Conservation (phyloP, 192 early-diverging fungal genomes). For the Lobulomyces angularis region DNA sequence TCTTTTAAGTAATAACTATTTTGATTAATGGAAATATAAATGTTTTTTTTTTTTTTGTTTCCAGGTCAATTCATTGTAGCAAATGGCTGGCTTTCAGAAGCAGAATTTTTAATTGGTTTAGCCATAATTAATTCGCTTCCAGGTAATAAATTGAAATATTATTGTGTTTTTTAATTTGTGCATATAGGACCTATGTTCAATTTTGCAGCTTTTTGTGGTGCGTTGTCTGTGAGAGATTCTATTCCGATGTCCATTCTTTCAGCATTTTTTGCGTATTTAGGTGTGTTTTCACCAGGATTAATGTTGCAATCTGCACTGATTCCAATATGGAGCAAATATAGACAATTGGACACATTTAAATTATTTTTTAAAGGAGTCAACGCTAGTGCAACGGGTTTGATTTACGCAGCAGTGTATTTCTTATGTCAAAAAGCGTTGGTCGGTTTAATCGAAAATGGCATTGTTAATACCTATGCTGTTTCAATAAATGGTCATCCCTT, state of each 20-base stretch:
- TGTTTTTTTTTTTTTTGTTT: slow-evolving; percentile 17
- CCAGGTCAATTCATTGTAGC: slow-evolving; percentile 37
- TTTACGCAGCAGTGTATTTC: slow-evolving; percentile 49
- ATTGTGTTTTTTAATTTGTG: neutral
- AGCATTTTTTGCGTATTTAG: slow-evolving; percentile 37
- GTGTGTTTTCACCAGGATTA: slow-evolving; percentile 50
- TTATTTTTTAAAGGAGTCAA: slow-evolving; percentile 46
- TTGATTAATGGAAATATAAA: too few species aligned
- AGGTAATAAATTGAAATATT: slow-evolving; percentile 5
- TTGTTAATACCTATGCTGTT: neutral
- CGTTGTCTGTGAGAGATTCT: slow-evolving; percentile 29
- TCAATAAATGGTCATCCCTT: too few species aligned
- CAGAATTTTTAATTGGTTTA: slow-evolving; percentile 50
- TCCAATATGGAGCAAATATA: slow-evolving; percentile 46
- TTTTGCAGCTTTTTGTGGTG: slow-evolving; percentile 51
- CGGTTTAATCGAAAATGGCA: neutral
- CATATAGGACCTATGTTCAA: slow-evolving; percentile 55
- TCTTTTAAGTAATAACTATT: slow-evolving; percentile 20
- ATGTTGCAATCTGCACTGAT: slow-evolving; percentile 42
- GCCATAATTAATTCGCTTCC: slow-evolving; percentile 46
- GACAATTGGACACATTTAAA: slow-evolving; percentile 23
- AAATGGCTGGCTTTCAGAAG: slow-evolving; percentile 35
- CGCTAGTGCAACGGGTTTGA: slow-evolving; percentile 48
- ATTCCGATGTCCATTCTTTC: slow-evolving; percentile 22
- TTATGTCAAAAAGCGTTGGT: slow-evolving; percentile 31